Percentiles rank a stretch among this genome's conserved stretches.
Conservation (phyloP, 352 stramenopile genomes). For the Globisporangium recalcitrans region DNA sequence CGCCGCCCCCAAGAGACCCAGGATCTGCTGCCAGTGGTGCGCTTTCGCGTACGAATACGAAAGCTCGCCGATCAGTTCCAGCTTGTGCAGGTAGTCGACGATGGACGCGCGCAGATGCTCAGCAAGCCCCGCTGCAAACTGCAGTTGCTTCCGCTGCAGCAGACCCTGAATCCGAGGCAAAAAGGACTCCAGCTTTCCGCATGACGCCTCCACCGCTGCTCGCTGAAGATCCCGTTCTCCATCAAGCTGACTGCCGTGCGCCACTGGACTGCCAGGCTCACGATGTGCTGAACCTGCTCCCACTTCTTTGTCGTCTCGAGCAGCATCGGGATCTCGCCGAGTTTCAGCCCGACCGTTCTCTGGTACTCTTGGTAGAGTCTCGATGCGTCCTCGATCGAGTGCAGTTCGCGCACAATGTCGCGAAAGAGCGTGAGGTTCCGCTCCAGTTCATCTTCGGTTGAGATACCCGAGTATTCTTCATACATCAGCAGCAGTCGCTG, state of each 20-base stretch:
- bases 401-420: slow-evolving; percentile 44
- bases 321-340: slow-evolving; percentile 48
- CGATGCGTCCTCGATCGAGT: slow-evolving; percentile 42
- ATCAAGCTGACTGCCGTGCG: slow-evolving; percentile 35
- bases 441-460: slow-evolving; percentile 56
- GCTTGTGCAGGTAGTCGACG: slow-evolving; percentile 35
- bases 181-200: slow-evolving; percentile 31
- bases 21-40: slow-evolving; percentile 58
- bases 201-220: slow-evolving; percentile 51
- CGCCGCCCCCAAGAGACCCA: slow-evolving; percentile 38
- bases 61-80: slow-evolving; percentile 49
- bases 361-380: slow-evolving; percentile 70
- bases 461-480: slow-evolving; percentile 39
- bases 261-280: slow-evolving; percentile 46
- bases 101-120: slow-evolving; percentile 29
- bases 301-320: slow-evolving; percentile 37
- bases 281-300: slow-evolving; percentile 55
- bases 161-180: slow-evolving; percentile 30
- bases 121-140: slow-evolving; percentile 40
- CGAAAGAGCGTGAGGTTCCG: slow-evolving; percentile 43
- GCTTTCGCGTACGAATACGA: slow-evolving; percentile 44
- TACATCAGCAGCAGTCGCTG: slow-evolving; percentile 47
- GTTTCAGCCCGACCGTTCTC: slow-evolving; percentile 58
- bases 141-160: slow-evolving; percentile 18
- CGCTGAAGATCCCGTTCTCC: slow-evolving; percentile 62